Evolutionary conservation across 768 basidiomycete species (phyloP).

Genomic region (Termitomyces eurrhizus): DNA sequence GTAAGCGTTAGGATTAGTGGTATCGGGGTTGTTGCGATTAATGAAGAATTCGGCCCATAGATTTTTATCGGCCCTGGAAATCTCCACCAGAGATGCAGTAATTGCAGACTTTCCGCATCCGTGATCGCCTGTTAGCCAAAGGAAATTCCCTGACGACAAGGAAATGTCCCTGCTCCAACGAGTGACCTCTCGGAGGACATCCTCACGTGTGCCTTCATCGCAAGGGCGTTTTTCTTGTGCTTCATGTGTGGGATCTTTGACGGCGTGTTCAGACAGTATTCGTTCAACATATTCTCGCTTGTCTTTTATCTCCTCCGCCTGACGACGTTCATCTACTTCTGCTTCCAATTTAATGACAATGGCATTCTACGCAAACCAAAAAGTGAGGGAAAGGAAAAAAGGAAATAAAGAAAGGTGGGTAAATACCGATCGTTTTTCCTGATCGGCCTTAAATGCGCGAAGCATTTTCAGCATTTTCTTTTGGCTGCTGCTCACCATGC

Average conservation of each 20-base stretch:
- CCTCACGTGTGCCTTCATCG: slow-evolving; percentile 11
- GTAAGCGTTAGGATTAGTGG: not conserved
- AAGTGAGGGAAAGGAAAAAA: not conserved
- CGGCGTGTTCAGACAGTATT: slow-evolving; percentile 4
- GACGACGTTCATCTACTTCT: not conserved
- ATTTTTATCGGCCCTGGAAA: not conserved
- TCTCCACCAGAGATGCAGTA: slow-evolving; percentile 7
- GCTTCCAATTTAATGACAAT: not conserved
- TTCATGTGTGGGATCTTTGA: slow-evolving; percentile 10
- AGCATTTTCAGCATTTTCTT: not conserved
- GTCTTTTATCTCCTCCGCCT: slow-evolving; percentile 1
- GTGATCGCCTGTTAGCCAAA: not conserved
- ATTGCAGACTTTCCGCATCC: slow-evolving; percentile 1
- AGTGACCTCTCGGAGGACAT: slow-evolving; percentile 9
- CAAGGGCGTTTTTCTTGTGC: slow-evolving; percentile 16
- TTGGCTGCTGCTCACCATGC: not conserved
- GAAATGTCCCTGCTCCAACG: slow-evolving; percentile 11
- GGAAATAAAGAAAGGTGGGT: not conserved
- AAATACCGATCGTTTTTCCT: not conserved
- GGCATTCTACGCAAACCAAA: not conserved
- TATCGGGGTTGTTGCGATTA: not conserved
- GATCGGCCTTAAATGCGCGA: not conserved
- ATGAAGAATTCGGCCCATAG: not conserved
- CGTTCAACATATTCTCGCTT: slow-evolving; percentile 6
- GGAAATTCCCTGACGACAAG: slow-evolving; percentile 4